These are phyloP conservation scores for Emergomyces orientalis DNA, from an alignment of 2,329 filamentous ascomycete genomes.

Conservation along the genomic window DNA sequence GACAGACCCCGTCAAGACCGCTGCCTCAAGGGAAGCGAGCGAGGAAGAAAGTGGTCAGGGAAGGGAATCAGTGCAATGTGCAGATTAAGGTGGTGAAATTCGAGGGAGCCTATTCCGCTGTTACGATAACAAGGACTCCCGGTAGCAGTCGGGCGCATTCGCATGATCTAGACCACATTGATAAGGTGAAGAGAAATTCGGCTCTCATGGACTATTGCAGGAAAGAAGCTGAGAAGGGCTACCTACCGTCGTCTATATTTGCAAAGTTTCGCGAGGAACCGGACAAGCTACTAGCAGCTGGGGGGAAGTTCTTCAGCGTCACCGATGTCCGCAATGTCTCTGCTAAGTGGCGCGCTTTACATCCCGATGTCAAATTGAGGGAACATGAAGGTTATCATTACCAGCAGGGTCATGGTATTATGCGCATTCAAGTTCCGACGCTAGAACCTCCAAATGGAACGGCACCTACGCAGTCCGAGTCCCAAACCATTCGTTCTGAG, in stretches of 20 bases:
- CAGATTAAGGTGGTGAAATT: conserved; percentile 40
- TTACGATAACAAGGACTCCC: conserved; percentile 36
- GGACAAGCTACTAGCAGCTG: conserved; percentile 36
- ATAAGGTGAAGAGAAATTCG: conserved; percentile 41
- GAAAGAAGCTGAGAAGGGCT: conserved; percentile 38
- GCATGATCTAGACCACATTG: conserved; percentile 41
- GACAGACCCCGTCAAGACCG: conserved; percentile 33
- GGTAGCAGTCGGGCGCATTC: conserved; percentile 35
- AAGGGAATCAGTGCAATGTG: conserved; percentile 40
- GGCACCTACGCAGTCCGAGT: neutral
- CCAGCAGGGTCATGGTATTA: conserved; percentile 36
- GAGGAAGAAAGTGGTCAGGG: conserved; percentile 36
- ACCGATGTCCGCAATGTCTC: conserved; percentile 42
- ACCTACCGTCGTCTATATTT: conserved; percentile 41
- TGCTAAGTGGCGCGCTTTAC: conserved; percentile 40
- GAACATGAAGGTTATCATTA: conserved; percentile 40
- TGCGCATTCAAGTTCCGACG: conserved; percentile 23
- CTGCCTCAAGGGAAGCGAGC: conserved; percentile 38
- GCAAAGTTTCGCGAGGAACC: conserved; percentile 40
- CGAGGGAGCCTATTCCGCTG: conserved; percentile 35
- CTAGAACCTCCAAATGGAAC: conserved; percentile 12
- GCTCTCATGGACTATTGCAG: conserved; percentile 40
- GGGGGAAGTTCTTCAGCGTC: conserved; percentile 39
- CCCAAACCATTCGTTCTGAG: neutral
- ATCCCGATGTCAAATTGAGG: conserved; percentile 35